Conservation (phyloP, 768 basidiomycete species). For the Termitomyces sp. region DNA sequence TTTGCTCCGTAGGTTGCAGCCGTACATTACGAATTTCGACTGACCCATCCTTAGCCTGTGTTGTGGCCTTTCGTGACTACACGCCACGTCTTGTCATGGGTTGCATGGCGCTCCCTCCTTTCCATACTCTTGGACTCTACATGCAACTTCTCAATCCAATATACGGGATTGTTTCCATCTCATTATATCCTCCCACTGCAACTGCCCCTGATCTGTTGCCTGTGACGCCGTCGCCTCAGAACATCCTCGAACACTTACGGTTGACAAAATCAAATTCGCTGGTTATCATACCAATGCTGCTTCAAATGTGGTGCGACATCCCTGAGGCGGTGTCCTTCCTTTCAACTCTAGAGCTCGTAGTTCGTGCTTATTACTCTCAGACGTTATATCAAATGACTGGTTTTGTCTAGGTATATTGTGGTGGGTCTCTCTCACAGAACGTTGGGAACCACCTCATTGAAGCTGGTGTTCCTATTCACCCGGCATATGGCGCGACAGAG, state of each 20-base stretch:
- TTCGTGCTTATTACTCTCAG: slow-evolving; percentile 10
- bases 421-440: slow-evolving; percentile 23
- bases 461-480: slow-evolving; percentile 20
- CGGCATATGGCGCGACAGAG: slow-evolving; percentile 25
- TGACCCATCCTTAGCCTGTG: not conserved
- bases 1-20: slow-evolving; percentile 15
- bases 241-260: slow-evolving; percentile 21
- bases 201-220: slow-evolving; percentile 16
- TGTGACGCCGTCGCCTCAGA: slow-evolving; percentile 25
- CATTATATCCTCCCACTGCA: slow-evolving; percentile 21
- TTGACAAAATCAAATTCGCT: slow-evolving; percentile 15
- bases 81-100: slow-evolving; percentile 7
- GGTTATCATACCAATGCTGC: slow-evolving; percentile 20
- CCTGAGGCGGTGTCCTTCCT: slow-evolving; percentile 17
- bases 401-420: slow-evolving; percentile 18
- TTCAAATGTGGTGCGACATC: slow-evolving; percentile 22
- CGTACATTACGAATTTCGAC: not conserved
- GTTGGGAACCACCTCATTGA: slow-evolving; percentile 22
- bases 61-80: slow-evolving; percentile 7
- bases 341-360: slow-evolving; percentile 20
- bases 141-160: slow-evolving; percentile 20
- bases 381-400: not conserved
- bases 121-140: slow-evolving; percentile 23
- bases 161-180: slow-evolving; percentile 11
- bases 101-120: slow-evolving; percentile 22